These are phyloP conservation scores for Vigna radiata DNA, from an alignment of 306 rosid species.

Conservation along the genomic window DNA sequence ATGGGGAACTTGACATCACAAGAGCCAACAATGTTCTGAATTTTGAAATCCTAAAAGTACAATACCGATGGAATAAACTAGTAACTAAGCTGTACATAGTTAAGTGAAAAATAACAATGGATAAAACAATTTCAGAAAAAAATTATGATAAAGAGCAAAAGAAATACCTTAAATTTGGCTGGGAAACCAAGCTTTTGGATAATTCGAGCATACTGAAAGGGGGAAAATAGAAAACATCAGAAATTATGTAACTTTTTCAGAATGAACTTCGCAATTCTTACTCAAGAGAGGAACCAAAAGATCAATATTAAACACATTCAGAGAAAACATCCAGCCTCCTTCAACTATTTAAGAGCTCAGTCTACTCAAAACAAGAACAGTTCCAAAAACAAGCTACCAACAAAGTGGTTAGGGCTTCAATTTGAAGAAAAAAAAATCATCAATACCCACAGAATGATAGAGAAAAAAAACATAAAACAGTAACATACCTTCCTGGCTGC, in stretches of 20 bases:
- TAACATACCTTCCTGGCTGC: constrained; percentile 89
- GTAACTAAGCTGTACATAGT: background rate
- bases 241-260: background rate
- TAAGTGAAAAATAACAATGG: background rate
- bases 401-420: background rate
- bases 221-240: constrained; percentile 33
- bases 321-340: background rate
- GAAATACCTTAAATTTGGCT: constrained; percentile 80
- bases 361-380: background rate
- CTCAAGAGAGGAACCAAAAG: background rate
- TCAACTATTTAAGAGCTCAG: background rate
- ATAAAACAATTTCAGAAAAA: constrained; percentile 21
- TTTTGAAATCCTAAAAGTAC: constrained; percentile 66
- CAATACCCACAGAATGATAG: constrained; percentile 7
- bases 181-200: constrained; percentile 93
- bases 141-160: background rate
- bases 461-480: background rate
- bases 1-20: constrained; percentile 96
- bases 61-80: constrained; percentile 5
- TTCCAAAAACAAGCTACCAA: constrained; percentile 32
- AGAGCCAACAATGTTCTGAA: constrained; percentile 93
- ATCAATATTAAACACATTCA: background rate
- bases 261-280: background rate
- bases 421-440: constrained; percentile 10
- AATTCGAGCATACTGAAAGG: constrained; percentile 85